Evolutionary conservation across 108 stramenopile species (phyloP).

Genomic region (Hondaea fermentalgiana): DNA sequence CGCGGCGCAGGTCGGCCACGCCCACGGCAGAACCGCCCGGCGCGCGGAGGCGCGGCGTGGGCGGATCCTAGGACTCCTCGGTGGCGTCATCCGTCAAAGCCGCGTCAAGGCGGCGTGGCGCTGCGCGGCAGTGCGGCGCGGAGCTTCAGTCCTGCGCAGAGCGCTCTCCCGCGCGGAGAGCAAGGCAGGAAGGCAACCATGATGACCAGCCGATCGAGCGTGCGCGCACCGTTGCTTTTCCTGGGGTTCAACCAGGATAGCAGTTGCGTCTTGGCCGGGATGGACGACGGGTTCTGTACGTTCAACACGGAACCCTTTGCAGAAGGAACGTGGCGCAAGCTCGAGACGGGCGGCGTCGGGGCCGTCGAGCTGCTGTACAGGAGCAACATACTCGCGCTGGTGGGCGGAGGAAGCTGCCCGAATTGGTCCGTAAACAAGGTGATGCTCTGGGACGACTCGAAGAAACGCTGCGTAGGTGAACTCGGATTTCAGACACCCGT

Average conservation of each 20-base stretch:
- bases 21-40: too few species aligned
- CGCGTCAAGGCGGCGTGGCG: too few species aligned
- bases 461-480: slow-evolving; percentile 84
- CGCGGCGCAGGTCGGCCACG: too few species aligned
- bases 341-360: slow-evolving; percentile 69
- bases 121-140: too few species aligned
- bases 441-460: slow-evolving; percentile 95
- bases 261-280: slow-evolving; percentile 21
- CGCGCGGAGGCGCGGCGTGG: too few species aligned
- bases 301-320: slow-evolving; percentile 16
- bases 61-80: too few species aligned
- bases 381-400: slow-evolving; percentile 91
- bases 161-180: too few species aligned
- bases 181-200: too few species aligned
- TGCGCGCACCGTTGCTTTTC: slow-evolving; percentile 20
- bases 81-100: too few species aligned
- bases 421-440: slow-evolving; percentile 89
- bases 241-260: slow-evolving; percentile 53
- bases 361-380: slow-evolving; percentile 96
- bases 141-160: too few species aligned
- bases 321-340: not conserved
- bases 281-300: slow-evolving; percentile 16
- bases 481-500: slow-evolving; percentile 72
- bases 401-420: slow-evolving; percentile 76
- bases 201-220: not conserved